Evolutionary conservation across 768 basidiomycete species (phyloP).

Genomic region (Tylopilus felleus): DNA sequence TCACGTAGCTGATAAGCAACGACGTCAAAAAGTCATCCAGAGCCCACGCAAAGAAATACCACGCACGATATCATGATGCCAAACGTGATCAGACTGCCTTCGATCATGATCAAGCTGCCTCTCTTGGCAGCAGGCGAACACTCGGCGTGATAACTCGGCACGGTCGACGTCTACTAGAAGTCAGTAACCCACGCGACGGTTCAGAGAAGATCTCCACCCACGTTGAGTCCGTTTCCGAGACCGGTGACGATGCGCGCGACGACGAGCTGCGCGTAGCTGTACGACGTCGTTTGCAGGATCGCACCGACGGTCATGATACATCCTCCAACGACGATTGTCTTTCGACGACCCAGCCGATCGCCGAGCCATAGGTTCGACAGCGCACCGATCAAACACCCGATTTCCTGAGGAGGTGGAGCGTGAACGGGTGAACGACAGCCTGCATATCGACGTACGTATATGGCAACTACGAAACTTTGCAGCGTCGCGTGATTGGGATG

Average conservation of each 20-base stretch:
- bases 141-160: slow-evolving; percentile 64
- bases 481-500: slow-evolving; percentile 47
- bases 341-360: slow-evolving; percentile 56
- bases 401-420: slow-evolving; percentile 39
- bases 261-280: slow-evolving; percentile 57
- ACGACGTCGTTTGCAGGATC: slow-evolving; percentile 55
- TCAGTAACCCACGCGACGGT: too few species aligned
- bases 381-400: slow-evolving; percentile 63
- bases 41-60: not conserved
- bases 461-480: slow-evolving; percentile 57
- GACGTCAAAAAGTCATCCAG: not conserved
- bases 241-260: slow-evolving; percentile 61
- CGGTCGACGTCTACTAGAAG: slow-evolving; percentile 61
- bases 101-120: slow-evolving; percentile 63
- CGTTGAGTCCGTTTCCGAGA: slow-evolving; percentile 63
- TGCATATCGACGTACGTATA: slow-evolving; percentile 41
- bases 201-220: slow-evolving; percentile 24
- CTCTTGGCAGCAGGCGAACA: slow-evolving; percentile 57
- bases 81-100: slow-evolving; percentile 60
- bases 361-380: slow-evolving; percentile 60
- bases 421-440: not conserved
- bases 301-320: slow-evolving; percentile 61
- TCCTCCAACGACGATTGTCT: slow-evolving; percentile 56
- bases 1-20: slow-evolving; percentile 21
- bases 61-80: slow-evolving; percentile 63